Percentiles rank a stretch among this genome's conserved stretches.
These are phyloP conservation scores for Cordyceps tenuipes DNA, from an alignment of 2,329 filamentous ascomycete species.

Conservation along the genomic window DNA sequence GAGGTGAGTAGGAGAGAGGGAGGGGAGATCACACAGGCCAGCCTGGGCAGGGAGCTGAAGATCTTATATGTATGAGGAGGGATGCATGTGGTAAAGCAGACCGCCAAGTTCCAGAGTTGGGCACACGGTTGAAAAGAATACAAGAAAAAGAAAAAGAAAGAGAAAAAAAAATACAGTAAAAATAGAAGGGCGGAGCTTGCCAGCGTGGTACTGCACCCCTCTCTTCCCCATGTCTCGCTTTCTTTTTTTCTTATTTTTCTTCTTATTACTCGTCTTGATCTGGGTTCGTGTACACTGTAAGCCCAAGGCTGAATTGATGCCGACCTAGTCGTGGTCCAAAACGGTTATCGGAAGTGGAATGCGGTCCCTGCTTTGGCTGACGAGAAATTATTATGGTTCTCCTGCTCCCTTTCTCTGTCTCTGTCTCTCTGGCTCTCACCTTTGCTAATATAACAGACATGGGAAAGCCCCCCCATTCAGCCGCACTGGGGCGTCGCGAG, in stretches of 20 bases:
- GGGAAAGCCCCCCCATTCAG: conserved; percentile 1
- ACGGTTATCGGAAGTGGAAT: conserved; percentile 2
- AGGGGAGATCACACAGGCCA: not conserved
- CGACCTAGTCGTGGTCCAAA: not conserved
- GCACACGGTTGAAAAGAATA: not conserved
- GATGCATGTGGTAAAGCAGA: not conserved
- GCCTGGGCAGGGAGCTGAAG: not conserved
- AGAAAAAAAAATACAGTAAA: not conserved
- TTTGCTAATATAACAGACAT: not conserved
- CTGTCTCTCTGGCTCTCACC: not conserved
- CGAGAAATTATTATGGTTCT: not conserved
- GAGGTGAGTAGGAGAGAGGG: not conserved
- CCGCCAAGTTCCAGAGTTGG: not conserved
- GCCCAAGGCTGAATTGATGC: conserved; percentile 10
- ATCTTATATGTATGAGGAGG: not conserved
- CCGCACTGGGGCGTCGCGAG: conserved; percentile 1
- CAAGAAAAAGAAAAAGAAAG: not conserved
- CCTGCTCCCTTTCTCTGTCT: not conserved
- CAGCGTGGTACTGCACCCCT: not conserved
- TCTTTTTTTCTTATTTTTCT: not conserved
- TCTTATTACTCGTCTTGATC: no score
- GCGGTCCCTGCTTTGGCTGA: not conserved
- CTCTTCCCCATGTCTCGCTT: not conserved
- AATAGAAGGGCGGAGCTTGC: not conserved
- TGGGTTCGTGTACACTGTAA: conserved; percentile 2